phyloP scores from a whole-genome alignment of 345 rosid genomes.

The Hibiscus trionum region DNA sequence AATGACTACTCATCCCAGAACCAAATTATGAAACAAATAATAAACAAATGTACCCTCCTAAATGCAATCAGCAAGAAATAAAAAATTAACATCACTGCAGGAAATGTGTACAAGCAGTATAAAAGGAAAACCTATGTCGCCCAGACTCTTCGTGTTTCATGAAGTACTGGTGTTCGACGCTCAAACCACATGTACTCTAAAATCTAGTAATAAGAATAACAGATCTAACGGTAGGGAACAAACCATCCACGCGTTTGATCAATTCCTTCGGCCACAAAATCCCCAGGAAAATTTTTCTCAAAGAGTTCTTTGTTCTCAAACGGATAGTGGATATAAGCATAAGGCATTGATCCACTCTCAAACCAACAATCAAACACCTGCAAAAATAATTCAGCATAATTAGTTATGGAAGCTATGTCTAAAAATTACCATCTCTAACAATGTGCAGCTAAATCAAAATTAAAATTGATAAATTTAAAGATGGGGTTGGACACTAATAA shows the following conservation, averaged over 20 bases:
- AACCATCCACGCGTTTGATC: slow-evolving; percentile 99
- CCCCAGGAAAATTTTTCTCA: slow-evolving; percentile 94
- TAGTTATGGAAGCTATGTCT: neutral
- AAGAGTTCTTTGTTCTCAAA: slow-evolving; percentile 86
- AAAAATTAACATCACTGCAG: neutral
- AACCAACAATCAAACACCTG: slow-evolving; percentile 99
- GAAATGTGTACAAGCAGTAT: neutral
- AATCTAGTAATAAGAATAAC: slow-evolving; percentile 1
- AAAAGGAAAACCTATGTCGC: neutral
- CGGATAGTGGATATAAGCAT: slow-evolving; percentile 96
- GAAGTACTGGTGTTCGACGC: too few relatives aligned
- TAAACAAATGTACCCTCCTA: neutral
- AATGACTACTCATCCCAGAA: neutral
- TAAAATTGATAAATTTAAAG: neutral
- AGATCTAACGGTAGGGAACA: slow-evolving; percentile 21
- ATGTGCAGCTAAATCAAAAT: neutral
- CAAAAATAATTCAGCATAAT: slow-evolving; percentile 13
- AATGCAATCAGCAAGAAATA: neutral
- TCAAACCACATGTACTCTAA: neutral
- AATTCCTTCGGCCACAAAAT: slow-evolving; percentile 98
- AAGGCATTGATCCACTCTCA: slow-evolving; percentile 99
- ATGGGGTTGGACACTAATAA: neutral
- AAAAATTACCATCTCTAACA: neutral
- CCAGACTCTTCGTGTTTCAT: too few relatives aligned
- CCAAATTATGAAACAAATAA: neutral